Percentiles rank a stretch among this genome's conserved stretches.
These are phyloP conservation scores for Penicillium herquei DNA, from an alignment of 495 filamentous ascomycete genomes.

Conservation along the genomic window DNA sequence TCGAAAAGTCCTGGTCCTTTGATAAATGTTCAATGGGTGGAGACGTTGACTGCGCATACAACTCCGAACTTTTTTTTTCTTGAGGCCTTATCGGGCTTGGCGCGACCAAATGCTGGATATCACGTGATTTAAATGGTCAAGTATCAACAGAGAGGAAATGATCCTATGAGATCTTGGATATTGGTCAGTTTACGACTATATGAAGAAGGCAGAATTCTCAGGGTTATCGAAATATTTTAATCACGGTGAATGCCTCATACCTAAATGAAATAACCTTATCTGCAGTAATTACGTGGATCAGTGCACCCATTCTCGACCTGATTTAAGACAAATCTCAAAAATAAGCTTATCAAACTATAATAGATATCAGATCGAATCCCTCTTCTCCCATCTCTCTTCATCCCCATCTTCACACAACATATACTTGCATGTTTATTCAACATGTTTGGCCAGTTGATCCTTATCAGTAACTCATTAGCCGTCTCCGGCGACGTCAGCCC, in stretches of 20 bases:
- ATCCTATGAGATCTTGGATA: neutral
- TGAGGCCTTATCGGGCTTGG: conserved; percentile 28
- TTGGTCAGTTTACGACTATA: no score
- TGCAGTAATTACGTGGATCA: no score
- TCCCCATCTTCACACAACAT: no score
- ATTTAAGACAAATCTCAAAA: no score
- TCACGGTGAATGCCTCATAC: no score
- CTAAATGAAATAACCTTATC: no score
- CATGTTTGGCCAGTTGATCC: neutral
- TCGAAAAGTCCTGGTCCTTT: neutral
- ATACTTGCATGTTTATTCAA: neutral
- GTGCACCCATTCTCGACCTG: no score
- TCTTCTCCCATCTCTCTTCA: no score
- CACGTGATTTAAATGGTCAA: conserved; percentile 16
- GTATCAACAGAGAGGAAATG: neutral
- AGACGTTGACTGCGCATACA: conserved; percentile 14
- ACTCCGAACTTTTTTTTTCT: conserved; percentile 33
- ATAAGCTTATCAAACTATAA: no score
- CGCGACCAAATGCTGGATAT: conserved; percentile 21
- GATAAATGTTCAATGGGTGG: conserved; percentile 4
- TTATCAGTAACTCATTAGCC: neutral
- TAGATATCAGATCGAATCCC: no score
- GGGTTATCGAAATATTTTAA: no score
- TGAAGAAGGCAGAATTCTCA: no score
- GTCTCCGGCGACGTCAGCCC: conserved; percentile 26